phyloP scores from a whole-genome alignment of 176 grass and related monocot genomes.

The Avena eriantha region DNA sequence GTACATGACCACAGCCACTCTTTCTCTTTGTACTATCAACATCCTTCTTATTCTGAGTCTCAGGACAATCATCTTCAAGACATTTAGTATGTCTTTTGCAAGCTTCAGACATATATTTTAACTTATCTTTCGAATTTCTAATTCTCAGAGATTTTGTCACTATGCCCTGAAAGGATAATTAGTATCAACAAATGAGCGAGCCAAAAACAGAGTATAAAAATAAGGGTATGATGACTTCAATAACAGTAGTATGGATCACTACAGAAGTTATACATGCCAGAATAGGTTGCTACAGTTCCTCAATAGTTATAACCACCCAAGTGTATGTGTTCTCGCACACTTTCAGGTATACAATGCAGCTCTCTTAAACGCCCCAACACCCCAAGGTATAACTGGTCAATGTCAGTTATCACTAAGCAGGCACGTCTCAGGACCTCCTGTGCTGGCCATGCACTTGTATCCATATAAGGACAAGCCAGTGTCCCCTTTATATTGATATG shows the following conservation, averaged over 20 bases:
- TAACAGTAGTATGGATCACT: neutral
- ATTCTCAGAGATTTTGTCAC: constrained; percentile 66
- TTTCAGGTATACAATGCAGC: neutral
- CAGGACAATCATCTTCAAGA: constrained; percentile 71
- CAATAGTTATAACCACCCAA: neutral
- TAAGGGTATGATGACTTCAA: neutral
- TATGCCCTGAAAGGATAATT: constrained; percentile 66
- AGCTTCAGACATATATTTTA: constrained; percentile 82
- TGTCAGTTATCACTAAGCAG: neutral
- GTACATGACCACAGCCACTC: constrained; percentile 80
- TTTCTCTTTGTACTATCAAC: constrained; percentile 68
- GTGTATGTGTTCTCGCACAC: neutral
- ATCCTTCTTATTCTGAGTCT: constrained; percentile 75
- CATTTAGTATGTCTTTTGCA: constrained; percentile 63
- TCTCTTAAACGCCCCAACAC: neutral
- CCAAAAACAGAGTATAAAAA: neutral
- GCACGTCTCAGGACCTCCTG: neutral
- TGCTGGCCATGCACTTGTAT: neutral
- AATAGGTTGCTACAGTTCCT: neutral
- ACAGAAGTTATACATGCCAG: neutral
- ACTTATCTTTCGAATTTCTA: constrained; percentile 78
- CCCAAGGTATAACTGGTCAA: neutral
- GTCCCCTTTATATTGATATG: neutral
- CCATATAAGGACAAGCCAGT: neutral
- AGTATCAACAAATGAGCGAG: neutral